Base-by-base conservation (phyloP, 768 basidiomycete genomes). In the Agaricus blazei region DNA sequence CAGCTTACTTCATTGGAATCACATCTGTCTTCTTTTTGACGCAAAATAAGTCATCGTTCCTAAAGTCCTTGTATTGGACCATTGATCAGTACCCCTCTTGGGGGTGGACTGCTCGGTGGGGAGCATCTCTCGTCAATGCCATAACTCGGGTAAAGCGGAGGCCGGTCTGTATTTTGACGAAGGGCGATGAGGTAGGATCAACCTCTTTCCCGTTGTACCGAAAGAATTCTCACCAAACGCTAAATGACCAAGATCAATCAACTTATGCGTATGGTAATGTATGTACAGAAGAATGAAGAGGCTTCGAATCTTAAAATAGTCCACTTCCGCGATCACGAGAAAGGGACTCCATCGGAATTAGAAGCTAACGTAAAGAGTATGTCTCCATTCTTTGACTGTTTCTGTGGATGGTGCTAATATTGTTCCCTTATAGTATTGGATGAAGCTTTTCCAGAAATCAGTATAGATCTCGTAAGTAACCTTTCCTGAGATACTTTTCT, bases 311-410 rank as follows among this genome's bases (percentile, higher is more conserved):
- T 90, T 53, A 87, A 87, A 67, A 76, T 90, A 11, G 74, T 88
- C 3, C 85, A 88, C 61, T 88, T 87, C 61, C 73, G 77, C 54
- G 76, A 83, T 27, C 72, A 68, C 24, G 79, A 78, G 29, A 67
- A 68, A 12, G 77, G 74, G 0, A 72, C 83, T 26, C 88, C 88
- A 0, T 83, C 83, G 0, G 88, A 90, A 62, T 67, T 90, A 60
- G 87, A 85, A 64, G 84, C 86, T 4, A 90, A 89, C 62, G 75
- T 79, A 31, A 86, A 82, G 64, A 82, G 84, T 82, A 50, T 24
- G 72, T 63, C 23, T 60, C n/a, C 53, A 31, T 1, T 12, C 31
- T 36, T 28, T 2, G 38, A 23, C 26, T 4, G 29, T 42, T 43
- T 36, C 19, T 15, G 19, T 19, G 19, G 19, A 19, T 19, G 19